These are phyloP conservation scores for Candida michaelii DNA, from an alignment of 805 yeast genomes.

Conservation along the genomic window DNA sequence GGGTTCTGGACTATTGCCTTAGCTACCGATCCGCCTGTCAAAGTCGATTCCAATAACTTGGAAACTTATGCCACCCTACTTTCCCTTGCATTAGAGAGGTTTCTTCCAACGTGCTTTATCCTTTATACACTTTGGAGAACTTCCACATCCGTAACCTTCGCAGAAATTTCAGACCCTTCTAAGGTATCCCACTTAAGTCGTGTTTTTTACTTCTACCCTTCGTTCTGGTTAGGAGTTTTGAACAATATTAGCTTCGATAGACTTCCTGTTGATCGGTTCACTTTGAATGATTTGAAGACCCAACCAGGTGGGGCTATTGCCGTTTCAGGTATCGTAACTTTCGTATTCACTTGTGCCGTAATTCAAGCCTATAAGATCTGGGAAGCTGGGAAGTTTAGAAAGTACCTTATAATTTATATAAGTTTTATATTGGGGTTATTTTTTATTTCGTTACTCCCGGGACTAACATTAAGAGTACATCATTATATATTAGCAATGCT, in stretches of 20 bases:
- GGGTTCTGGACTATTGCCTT: slow-evolving; percentile 85
- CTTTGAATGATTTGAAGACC: slow-evolving; percentile 63
- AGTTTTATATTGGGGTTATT: slow-evolving; percentile 44
- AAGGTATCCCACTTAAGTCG: slow-evolving; percentile 40
- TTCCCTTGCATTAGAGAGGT: slow-evolving; percentile 69
- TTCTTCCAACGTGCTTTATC: slow-evolving; percentile 73
- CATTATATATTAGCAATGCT: slow-evolving; percentile 75
- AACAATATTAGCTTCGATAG: slow-evolving; percentile 88
- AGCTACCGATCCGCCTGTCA: slow-evolving; percentile 76
- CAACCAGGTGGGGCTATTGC: slow-evolving; percentile 80
- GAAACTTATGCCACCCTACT: slow-evolving; percentile 59
- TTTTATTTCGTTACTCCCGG: slow-evolving; percentile 53
- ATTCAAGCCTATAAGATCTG: slow-evolving; percentile 79
- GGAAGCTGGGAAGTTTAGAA: slow-evolving; percentile 68
- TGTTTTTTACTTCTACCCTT: slow-evolving; percentile 67
- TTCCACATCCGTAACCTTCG: slow-evolving; percentile 51
- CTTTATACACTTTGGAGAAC: slow-evolving; percentile 67
- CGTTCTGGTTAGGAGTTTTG: slow-evolving; percentile 80
- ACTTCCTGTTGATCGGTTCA: slow-evolving; percentile 83
- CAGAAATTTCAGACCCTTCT: slow-evolving; percentile 5
- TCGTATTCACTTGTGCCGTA: slow-evolving; percentile 54
- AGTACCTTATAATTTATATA: slow-evolving; percentile 56
- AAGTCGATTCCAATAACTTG: slow-evolving; percentile 52
- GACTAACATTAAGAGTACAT: slow-evolving; percentile 74
- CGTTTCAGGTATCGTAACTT: slow-evolving; percentile 47